These are phyloP conservation scores for Neodidymelliopsis sp. DNA, from an alignment of 2,329 filamentous ascomycete genomes.

Conservation along the genomic window DNA sequence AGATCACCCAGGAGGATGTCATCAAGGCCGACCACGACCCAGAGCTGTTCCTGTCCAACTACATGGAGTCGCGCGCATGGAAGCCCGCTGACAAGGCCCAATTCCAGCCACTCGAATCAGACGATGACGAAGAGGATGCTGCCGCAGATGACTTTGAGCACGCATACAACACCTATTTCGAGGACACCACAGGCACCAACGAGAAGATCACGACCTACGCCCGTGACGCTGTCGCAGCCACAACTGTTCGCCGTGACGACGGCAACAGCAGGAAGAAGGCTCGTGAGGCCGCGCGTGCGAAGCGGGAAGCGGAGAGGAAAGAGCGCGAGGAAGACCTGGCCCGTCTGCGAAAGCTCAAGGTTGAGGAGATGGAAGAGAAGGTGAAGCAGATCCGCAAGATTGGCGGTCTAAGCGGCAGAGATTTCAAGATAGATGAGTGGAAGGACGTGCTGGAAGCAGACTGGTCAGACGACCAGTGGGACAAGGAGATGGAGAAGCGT, in stretches of 20 bases:
- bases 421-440: conserved; percentile 80
- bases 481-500: conserved; percentile 83
- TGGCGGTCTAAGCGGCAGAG: conserved; percentile 76
- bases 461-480: conserved; percentile 91
- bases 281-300: conserved; percentile 78
- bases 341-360: conserved; percentile 82
- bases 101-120: conserved; percentile 88
- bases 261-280: conserved; percentile 77
- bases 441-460: conserved; percentile 82
- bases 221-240: conserved; percentile 80
- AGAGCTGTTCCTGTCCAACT: conserved; percentile 92
- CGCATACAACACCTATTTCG: conserved; percentile 95
- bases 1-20: conserved; percentile 63
- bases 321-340: conserved; percentile 82
- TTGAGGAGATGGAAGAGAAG: conserved; percentile 89
- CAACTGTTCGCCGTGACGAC: conserved; percentile 87
- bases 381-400: conserved; percentile 88
- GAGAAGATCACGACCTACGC: conserved; percentile 88
- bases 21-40: conserved; percentile 84
- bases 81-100: conserved; percentile 70
- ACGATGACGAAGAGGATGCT: conserved; percentile 79
- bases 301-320: conserved; percentile 79
- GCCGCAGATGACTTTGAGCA: conserved; percentile 87
- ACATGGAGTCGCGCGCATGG: conserved; percentile 92
- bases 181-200: conserved; percentile 87